Evolutionary conservation across 108 stramenopile genomes (phyloP).

Genomic region (Cyclotella choctawhatcheeana): DNA sequence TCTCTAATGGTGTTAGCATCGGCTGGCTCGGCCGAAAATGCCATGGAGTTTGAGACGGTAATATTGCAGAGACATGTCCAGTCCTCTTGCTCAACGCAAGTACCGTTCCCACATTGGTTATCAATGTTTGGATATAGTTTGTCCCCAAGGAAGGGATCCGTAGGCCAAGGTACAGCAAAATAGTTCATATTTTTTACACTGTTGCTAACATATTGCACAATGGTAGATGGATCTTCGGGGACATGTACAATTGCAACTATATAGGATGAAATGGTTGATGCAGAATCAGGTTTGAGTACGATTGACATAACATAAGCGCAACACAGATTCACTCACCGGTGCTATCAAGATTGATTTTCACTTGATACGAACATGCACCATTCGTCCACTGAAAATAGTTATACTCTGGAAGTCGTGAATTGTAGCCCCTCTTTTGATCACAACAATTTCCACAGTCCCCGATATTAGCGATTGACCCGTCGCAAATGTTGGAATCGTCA

Average conservation of each 20-base stretch:
- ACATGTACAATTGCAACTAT: slow-evolving; percentile 32
- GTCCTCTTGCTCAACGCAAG: slow-evolving; percentile 8
- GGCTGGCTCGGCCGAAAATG: slow-evolving; percentile 30
- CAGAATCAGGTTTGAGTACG: not conserved
- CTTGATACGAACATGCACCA: slow-evolving; percentile 5
- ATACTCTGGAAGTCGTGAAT: not conserved
- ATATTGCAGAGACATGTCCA: slow-evolving; percentile 43
- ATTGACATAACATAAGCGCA: not conserved
- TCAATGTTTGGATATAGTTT: slow-evolving; percentile 24
- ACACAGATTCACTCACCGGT: slow-evolving; percentile 9
- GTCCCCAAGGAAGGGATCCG: slow-evolving; percentile 19
- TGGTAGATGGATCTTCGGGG: not conserved
- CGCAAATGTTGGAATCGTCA: not conserved
- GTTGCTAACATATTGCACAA: not conserved
- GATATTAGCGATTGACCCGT: not conserved
- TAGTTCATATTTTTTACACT: slow-evolving; percentile 17
- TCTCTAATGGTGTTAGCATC: slow-evolving; percentile 19
- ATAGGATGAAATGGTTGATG: not conserved
- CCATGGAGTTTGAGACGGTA: slow-evolving; percentile 30
- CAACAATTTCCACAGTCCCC: not conserved
- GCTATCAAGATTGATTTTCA: slow-evolving; percentile 41
- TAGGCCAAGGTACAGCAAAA: slow-evolving; percentile 30
- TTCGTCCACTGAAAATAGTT: slow-evolving; percentile 4
- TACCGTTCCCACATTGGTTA: slow-evolving; percentile 33
- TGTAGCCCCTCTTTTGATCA: not conserved